Conservation (phyloP, 768 basidiomycete genomes). For the Atractiella rhizophila region DNA sequence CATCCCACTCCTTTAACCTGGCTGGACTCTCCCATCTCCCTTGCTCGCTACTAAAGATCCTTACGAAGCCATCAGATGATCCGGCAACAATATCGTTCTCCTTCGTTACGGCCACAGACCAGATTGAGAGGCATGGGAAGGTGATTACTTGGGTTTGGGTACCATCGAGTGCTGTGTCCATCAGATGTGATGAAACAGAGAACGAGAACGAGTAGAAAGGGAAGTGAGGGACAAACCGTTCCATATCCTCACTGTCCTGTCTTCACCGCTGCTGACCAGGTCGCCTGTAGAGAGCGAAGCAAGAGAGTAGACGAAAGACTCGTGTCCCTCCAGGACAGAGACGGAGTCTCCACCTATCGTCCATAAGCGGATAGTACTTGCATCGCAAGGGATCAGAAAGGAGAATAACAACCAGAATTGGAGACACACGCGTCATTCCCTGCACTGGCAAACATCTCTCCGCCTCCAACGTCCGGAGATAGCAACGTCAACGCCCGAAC, state of each 20-base stretch:
- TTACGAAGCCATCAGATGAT: slow-evolving; percentile 59
- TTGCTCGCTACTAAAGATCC: slow-evolving; percentile 48
- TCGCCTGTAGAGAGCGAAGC: slow-evolving; percentile 41
- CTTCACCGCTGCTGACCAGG: slow-evolving; percentile 76
- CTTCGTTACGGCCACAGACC: slow-evolving; percentile 52
- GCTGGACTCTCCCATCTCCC: slow-evolving; percentile 36
- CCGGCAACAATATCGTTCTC: slow-evolving; percentile 84
- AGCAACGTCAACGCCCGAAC: slow-evolving; percentile 62
- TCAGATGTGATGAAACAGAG: neutral
- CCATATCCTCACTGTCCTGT: slow-evolving; percentile 80
- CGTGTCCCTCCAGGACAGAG: slow-evolving; percentile 70
- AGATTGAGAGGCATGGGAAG: slow-evolving; percentile 29
- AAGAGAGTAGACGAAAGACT: slow-evolving; percentile 84
- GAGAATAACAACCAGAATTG: neutral
- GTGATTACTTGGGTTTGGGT: neutral
- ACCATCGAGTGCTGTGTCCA: neutral
- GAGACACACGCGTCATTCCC: slow-evolving; percentile 60
- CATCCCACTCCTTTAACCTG: slow-evolving; percentile 30
- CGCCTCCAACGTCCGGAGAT: slow-evolving; percentile 33
- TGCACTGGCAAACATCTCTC: slow-evolving; percentile 63
- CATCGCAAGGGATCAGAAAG: slow-evolving; percentile 1
- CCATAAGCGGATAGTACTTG: slow-evolving; percentile 78
- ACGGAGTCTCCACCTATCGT: slow-evolving; percentile 41
- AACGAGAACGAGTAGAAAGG: slow-evolving; percentile 32
- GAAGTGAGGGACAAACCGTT: slow-evolving; percentile 76